Evolutionary conservation across 495 filamentous ascomycete species (phyloP), one percentile per base, ranked within the genome.

Genomic region (Penicillium lagena): DNA sequence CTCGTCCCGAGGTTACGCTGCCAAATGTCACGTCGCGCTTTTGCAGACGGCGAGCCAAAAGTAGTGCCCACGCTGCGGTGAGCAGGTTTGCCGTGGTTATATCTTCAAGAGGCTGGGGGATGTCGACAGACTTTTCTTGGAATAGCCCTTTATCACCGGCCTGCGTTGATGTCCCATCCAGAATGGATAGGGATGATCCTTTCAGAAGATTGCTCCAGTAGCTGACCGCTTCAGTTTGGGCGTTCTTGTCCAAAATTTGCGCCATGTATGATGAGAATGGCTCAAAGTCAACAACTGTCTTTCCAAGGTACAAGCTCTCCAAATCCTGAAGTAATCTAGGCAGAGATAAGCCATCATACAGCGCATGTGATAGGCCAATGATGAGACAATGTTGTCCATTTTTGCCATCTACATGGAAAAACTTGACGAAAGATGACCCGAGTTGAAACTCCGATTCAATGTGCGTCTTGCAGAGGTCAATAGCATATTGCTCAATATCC

Each of bases 311-410:
- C 2, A 70, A 47, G 1, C 55, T 58, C 29, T 71, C 59, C 7
- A 77, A 59, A 10, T 81, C 72, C 12, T 63, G 50, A 7, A 83
- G 68, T 0, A 85, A 59, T 7, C 60, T 62, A 2, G 82, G 79
- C 1, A 87, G 72, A 36, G 74, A 85, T 3, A 84, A 68, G 27
- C 79, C 83, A 45, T 86, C 83, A 53, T 86, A 86, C 39, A 82
- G 81, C 1, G 83, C 79, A 51, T 86, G 83, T 0, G 81, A 85
- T 0, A 86, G 68, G 1, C 79, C 64, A 41, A 86, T 60, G 14
- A 72, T 50, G 8, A 86, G 75, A 13, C 64, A 72, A 42, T 70
- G 64, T 17, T 64, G 47, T 5, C 60, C 53, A n/a, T 58, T 50
- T 7, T 58, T 59, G 27, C 54, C 59, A 30, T 67, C 56, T 36